Evolutionary conservation across 768 basidiomycete genomes (phyloP), one percentile per base, ranked within the genome.

Genomic region (Hydnomerulius pinastri): DNA sequence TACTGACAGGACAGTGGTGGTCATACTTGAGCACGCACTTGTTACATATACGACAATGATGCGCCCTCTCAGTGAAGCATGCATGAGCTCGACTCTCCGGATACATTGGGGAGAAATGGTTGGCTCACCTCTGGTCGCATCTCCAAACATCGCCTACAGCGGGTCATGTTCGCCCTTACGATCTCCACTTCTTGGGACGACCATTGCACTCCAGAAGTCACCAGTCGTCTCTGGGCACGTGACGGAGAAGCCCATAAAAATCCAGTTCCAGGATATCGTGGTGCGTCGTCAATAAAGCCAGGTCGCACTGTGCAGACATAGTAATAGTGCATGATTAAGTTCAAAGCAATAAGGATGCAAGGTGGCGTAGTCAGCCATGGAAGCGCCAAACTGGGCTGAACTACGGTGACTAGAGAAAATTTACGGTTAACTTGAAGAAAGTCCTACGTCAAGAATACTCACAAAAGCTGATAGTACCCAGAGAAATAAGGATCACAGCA

Each of bases 11-110:
- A 71, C 92, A 93, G 67, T 93, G 92, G 60, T 93, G 92, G 62
- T 93, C 92, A 64, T 86, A 94, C 64, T 93, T 93, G 38, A 98
- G 66, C 23, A 97, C 83, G 62, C 94, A 97, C 44, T 79, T 81
- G 58, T 92, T 91, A 66, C 94, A 97, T 63, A 97, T 86, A 21
- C 86, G 79, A 71, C 94, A 97, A 69, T 96, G 94, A 65, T 98
- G 94, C 8, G 94, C 79, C 71, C 94, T 83, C 93, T 96, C 67
- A 43, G 55, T 43, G 49, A 48, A 40, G 51, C 29, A 48, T 38
- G 44, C 35, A 38, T 64, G 20, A 60, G 59, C 38, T 48, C 47
- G 29, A 30, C 41, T 39, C 46, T 27, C 59, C 11, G n/a, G 20
- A 24, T 23, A 24, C 0, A 20, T 15, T 15, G 8, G 27, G 42